Base-by-base conservation (phyloP, 495 filamentous ascomycete species). In the Penicillium paxilli region DNA sequence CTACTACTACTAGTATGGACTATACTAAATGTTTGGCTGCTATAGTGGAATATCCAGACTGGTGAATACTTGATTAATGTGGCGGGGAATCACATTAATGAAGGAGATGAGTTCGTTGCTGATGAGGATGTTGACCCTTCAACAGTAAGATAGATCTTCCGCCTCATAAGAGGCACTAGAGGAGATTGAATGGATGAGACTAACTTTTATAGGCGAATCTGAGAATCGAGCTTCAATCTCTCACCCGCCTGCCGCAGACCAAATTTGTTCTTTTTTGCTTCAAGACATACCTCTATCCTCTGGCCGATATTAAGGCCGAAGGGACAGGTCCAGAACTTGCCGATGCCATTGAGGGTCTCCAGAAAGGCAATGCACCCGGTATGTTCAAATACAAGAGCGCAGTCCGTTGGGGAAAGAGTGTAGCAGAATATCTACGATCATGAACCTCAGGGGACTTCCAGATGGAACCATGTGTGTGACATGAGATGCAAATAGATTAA, bases 301-400 rank as follows among this genome's bases (percentile, higher is more conserved):
- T 42, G 19, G 40, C 20, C 17, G 20, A 42, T 42, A 42, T 42
- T 20, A 42, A 42, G 20, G 40, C 40, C 21, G 40, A 42, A 5
- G 40, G 40, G 2, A 42, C 40, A 5, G 40, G 40, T 3, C 20
- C 40, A 11, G 40, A 42, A 8, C 40, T 42, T 42, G 40, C 40
- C 17, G 40, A 42, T 23, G 40, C 40, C 11, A 42, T 42, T 14
- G 40, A 42, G n/a, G 40, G 40, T 11, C 40, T 42, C n/a, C 40
- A 42, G 3, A 42, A 42, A 20, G 40, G 40, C 1, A 42, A 42
- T 5, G 40, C 40, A 10, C 40, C 40, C n/a, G 40, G 40, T 7
- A 42, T 42, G 40, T 42, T 42, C 21, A 42, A 42, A 14, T 42
- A 42, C 20, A 42, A 42, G 40, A 42, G 40, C 21, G 40, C 40